phyloP scores from a whole-genome alignment of 1,284 basidiomycete genomes.

The Pyrrhoderma noxium region DNA sequence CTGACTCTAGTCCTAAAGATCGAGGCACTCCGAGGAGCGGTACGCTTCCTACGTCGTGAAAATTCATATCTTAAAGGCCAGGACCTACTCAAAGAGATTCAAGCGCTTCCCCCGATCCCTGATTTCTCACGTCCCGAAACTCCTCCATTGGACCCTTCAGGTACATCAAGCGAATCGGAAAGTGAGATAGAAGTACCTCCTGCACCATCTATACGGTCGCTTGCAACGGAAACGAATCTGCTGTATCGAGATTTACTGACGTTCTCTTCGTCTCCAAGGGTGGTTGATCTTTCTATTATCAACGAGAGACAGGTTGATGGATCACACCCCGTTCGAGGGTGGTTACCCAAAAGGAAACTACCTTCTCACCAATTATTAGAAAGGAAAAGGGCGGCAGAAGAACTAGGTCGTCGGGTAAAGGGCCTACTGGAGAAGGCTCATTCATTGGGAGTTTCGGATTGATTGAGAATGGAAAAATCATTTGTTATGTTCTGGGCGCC shows the following conservation, averaged over 20 bases:
- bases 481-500: no score
- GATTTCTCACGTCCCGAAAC: slow-evolving; percentile 43
- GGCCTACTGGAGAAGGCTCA: slow-evolving; percentile 58
- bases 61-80: slow-evolving; percentile 89
- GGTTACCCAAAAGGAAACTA: slow-evolving; percentile 70
- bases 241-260: slow-evolving; percentile 78
- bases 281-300: slow-evolving; percentile 73
- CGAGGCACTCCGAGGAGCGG: slow-evolving; percentile 82
- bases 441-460: slow-evolving; percentile 21
- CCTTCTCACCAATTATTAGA: slow-evolving; percentile 77
- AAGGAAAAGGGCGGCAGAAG: slow-evolving; percentile 65
- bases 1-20: slow-evolving; percentile 42
- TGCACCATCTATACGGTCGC: slow-evolving; percentile 50
- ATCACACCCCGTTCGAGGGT: slow-evolving; percentile 35
- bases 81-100: slow-evolving; percentile 78
- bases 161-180: slow-evolving; percentile 59
- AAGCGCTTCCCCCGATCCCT: slow-evolving; percentile 60
- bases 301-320: slow-evolving; percentile 43
- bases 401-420: slow-evolving; percentile 59
- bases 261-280: slow-evolving; percentile 70
- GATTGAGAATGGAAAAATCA: no score
- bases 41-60: slow-evolving; percentile 85
- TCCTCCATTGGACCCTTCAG: slow-evolving; percentile 56
- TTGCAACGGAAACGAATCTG: slow-evolving; percentile 74
- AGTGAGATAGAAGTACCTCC: slow-evolving; percentile 34